Evolutionary conservation across 805 yeast genomes (phyloP), one percentile per base, ranked within the genome.

Genomic region (Metschnikowia chrysomelidarum): DNA sequence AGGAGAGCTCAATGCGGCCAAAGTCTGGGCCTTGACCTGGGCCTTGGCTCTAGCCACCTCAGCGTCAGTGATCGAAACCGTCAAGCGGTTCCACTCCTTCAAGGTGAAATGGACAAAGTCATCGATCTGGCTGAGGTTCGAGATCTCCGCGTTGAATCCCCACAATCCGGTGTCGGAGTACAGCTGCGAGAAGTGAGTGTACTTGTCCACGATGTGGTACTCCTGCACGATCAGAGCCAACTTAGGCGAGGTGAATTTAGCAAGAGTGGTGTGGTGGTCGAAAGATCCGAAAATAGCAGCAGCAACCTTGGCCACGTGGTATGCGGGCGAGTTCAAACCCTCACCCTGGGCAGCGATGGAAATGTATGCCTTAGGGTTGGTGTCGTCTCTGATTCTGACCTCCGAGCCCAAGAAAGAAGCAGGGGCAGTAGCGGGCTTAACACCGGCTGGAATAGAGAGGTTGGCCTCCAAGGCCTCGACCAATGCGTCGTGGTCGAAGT

Each of bases 51-150:
- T 75, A 47, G 78, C 78, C 51, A 85, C 78, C 69, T 85, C 94
- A 40, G 85, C 75, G 46, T 82, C 86, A 45, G 87, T 74, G 56
- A 85, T 67, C 16, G 89, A 80, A 50, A 81, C 67, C 15, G 89
- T 71, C 62, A 83, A 74, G 74, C 93, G 79, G 75, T 83, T 84
- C 93, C 94, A 85, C 72, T 84, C 85, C 65, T 82, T 85, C 65
- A 84, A 70, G 40, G 87, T 72, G 69, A 85, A 85, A 65, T 85
- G 95, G 44, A 80, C 72, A 47, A 82, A 74, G 59, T 85, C 95
- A 63, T 85, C 94, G 49, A 85, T 67, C 52, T 68, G 66, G 25
- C 47, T 61, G 47, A 80, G 59, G 64, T 82, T 76, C 40, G 80
- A 66, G 47, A 81, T 72, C 57, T 75, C 78, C 44, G 86, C 71